phyloP scores from a whole-genome alignment of 345 rosid genomes.

The Punica granatum region DNA sequence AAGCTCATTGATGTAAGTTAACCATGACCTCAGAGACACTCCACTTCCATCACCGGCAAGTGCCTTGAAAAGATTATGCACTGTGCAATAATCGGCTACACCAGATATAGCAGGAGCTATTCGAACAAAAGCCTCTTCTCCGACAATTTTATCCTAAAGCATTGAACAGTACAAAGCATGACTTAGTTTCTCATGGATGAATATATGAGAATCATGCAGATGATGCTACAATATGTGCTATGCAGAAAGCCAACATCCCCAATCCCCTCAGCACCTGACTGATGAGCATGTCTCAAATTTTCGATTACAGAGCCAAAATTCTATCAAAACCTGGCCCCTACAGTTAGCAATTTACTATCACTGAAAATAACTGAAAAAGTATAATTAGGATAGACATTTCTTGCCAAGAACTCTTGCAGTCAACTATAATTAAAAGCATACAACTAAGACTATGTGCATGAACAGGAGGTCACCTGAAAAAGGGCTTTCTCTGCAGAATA shows the following conservation, averaged over 20 bases:
- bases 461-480: conserved; percentile 44
- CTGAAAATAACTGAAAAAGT: not conserved
- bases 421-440: not conserved
- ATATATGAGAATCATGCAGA: not conserved
- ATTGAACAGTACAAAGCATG: conserved; percentile 8
- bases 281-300: not conserved
- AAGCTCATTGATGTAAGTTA: conserved; percentile 74
- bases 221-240: not conserved
- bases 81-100: conserved; percentile 82
- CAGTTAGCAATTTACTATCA: not conserved
- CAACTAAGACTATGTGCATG: not conserved
- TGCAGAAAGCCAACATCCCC: not conserved
- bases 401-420: not conserved
- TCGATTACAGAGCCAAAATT: not conserved
- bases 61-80: conserved; percentile 76
- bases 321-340: not conserved
- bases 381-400: not conserved
- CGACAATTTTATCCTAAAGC: conserved; percentile 60
- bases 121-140: conserved; percentile 80
- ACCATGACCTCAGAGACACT: conserved; percentile 69
- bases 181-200: not conserved
- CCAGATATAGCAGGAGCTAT: conserved; percentile 88
- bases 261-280: not conserved
- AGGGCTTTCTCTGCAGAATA: conserved; percentile 33
- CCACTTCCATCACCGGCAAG: conserved; percentile 61